phyloP scores from a whole-genome alignment of 2,329 filamentous ascomycete species.

The Elsinoe arachidis region DNA sequence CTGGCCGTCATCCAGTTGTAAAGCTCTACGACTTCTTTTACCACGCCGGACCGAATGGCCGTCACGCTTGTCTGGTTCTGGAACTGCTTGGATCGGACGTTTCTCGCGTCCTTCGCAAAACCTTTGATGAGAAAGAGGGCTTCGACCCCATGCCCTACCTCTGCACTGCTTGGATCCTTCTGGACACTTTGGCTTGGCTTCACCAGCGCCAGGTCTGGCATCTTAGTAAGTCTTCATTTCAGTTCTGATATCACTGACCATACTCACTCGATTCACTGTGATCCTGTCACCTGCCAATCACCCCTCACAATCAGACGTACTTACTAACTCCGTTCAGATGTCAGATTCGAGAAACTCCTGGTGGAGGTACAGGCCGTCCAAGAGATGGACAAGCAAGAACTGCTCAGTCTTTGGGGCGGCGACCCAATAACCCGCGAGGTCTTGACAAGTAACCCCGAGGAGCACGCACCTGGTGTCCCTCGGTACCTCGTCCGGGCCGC shows the following conservation, averaged over 20 bases:
- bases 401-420: not conserved
- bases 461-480: not conserved
- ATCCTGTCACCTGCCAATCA: too few relatives aligned
- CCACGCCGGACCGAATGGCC: slow-evolving; percentile 90
- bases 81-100: slow-evolving; percentile 64
- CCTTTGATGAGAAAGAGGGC: slow-evolving; percentile 90
- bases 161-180: not conserved
- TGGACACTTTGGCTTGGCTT: slow-evolving; percentile 82
- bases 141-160: slow-evolving; percentile 93
- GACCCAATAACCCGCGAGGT: not conserved
- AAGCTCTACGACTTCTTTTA: slow-evolving; percentile 94
- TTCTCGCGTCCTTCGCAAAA: slow-evolving; percentile 85
- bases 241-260: not conserved
- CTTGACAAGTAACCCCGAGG: not conserved
- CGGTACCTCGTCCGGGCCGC: not conserved
- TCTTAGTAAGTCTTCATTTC: not conserved
- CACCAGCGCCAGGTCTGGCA: slow-evolving; percentile 40
- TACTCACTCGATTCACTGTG: not conserved
- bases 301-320: not conserved
- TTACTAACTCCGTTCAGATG: not conserved
- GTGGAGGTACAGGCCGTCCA: not conserved
- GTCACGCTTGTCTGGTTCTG: slow-evolving; percentile 98
- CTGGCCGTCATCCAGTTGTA: slow-evolving; percentile 93
- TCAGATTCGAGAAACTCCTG: not conserved
- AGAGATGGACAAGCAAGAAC: not conserved